Base-by-base conservation (phyloP, 1,284 basidiomycete species). In the Cutaneotrichosporon cutaneum region DNA sequence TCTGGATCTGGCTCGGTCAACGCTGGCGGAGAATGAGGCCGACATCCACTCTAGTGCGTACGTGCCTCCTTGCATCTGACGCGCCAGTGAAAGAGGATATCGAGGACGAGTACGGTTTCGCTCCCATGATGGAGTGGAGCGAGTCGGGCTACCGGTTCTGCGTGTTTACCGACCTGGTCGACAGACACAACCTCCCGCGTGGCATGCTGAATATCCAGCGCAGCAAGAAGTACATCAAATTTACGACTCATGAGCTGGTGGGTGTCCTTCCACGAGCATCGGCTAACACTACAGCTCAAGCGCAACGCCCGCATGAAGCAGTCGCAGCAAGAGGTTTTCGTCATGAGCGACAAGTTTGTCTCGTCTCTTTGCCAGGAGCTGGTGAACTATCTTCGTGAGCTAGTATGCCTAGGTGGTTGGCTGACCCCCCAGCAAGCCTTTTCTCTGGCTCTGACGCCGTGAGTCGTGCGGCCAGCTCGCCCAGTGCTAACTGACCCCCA, bases 401-500 rank as follows among this genome's bases (percentile, higher is more conserved):
- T 7, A n/a, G n/a, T n/a, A n/a, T n/a, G n/a, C n/a, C n/a, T n/a
- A n/a, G 14, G 24, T 5, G 3, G 10, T 6, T 45, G 53, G 6
- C 33, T 21, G 21, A 8, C 8, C 16, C 11, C 6, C 2, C 42
- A 78, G 77, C 88, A 1, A 87, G 85, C 18, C 78, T 95, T n/a
- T 93, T 92, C 75, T 88, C 88, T 64, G 88, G 89, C 9, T 91
- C 90, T 0, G 92, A 94, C 80, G 90, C 90, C n/a, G 90, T 90
- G 65, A 58, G 81, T 73, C 5, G 11, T 5, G 14, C 8, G 4
- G 18, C 13, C 10, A 48, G 14, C n/a, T n/a, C n/a, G n/a, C n/a
- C n/a, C n/a, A n/a, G n/a, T n/a, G n/a, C n/a, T n/a, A n/a, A n/a
- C n/a, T n/a, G n/a, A n/a, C n/a, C n/a, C n/a, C 5, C 58, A 92